Base-by-base conservation (phyloP, 805 yeast genomes). In the Sporopachydermia quercuum region DNA sequence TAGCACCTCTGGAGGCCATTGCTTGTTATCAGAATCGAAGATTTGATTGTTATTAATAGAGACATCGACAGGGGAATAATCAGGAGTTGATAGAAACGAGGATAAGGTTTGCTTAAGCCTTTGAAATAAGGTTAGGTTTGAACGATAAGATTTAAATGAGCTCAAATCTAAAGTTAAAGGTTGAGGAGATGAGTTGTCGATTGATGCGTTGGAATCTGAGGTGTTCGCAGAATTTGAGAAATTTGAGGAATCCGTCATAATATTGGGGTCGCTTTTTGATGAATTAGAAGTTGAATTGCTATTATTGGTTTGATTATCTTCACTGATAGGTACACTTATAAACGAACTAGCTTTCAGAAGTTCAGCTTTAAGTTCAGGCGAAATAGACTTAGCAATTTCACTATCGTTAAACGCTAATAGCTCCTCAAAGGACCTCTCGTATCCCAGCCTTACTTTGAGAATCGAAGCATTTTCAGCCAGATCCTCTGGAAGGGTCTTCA, bases 1-100 rank as follows among this genome's bases (percentile, higher is more conserved):
- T n/a, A 36, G 18, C 5, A 36, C 34, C 18, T 36, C 38, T n/a
- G 14, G 27, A 6, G 38, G 38, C 38, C 38, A 36, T 16, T 19
- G n/a, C n/a, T 6, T 8, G 18, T 16, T 36, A 5, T 11, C 38
- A 16, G 38, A 8, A n/a, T 23, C 30, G 8, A 23, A 8, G 30
- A 23, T 23, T 8, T 8, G 13, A 8, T 23, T 8, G 13, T 8
- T 8, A 23, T 8, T 23, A 8, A 8, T n/a, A 8, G 30, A 8
- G n/a, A n/a, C 13, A 23, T 23, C 30, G n/a, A 23, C 30, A 8
- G n/a, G n/a, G n/a, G 30, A 8, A n/a, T 23, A 23, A n/a, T 23
- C 30, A 8, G 30, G 30, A 23, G 30, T 23, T 8, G 30, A 23
- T 8, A 23, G n/a, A 23, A 23, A 23, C 30, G 30, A 23, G 13